Percentiles rank a stretch among this genome's conserved stretches.
Conservation (phyloP, 768 basidiomycete genomes). For the Filobasidium floriforme region DNA sequence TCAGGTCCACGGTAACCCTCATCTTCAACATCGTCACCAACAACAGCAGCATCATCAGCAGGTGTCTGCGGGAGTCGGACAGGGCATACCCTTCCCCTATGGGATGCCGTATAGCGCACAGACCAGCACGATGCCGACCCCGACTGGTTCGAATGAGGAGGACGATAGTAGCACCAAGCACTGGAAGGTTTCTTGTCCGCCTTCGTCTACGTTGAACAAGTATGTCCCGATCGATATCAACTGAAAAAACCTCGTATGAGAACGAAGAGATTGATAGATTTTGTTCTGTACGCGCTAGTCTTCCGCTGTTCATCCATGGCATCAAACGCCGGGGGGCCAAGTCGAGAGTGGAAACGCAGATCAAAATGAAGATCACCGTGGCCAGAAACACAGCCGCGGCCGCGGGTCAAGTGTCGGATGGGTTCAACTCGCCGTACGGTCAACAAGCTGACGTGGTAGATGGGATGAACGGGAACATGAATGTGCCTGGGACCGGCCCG, state of each 20-base stretch:
- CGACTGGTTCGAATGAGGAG: slow-evolving; percentile 1
- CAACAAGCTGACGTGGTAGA: not conserved
- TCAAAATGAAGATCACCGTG: slow-evolving; percentile 25
- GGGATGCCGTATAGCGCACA: slow-evolving; percentile 1
- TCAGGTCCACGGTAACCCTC: no score
- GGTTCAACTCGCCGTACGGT: not conserved
- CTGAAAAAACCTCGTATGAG: no score
- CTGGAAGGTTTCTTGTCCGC: slow-evolving; percentile 1
- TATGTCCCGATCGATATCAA: not conserved
- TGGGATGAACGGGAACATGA: not conserved
- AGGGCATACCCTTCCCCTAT: not conserved
- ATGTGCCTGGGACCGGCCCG: not conserved
- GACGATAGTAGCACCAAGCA: not conserved
- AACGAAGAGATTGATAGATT: no score
- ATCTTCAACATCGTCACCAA: no score
- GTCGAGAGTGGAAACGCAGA: slow-evolving; percentile 23
- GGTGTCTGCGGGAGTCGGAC: no score
- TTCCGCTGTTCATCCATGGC: slow-evolving; percentile 17
- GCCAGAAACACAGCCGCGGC: not conserved
- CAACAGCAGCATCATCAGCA: no score
- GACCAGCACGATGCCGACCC: not conserved
- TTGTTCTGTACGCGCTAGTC: not conserved
- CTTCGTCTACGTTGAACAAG: not conserved
- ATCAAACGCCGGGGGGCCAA: slow-evolving; percentile 24
- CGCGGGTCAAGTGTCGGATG: slow-evolving; percentile 1